A percentile compares a stretch with the other conserved stretches of the same genome.
Evolutionary conservation across 495 filamentous ascomycete species (phyloP).

Genomic region (Hypoxylon crocopeplum): DNA sequence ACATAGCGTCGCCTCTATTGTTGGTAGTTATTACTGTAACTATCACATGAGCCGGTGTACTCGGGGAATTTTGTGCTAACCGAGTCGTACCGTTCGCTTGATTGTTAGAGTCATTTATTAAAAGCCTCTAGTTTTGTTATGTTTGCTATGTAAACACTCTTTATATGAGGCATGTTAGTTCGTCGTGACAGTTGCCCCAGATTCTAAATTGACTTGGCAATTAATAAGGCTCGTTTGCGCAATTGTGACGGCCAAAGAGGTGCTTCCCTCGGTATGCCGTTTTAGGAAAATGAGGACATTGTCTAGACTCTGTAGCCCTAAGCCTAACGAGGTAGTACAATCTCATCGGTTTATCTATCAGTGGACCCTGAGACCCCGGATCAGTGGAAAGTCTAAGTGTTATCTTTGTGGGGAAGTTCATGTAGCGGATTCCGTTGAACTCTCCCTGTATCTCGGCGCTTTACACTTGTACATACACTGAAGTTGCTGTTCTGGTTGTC

Average conservation of each 20-base stretch:
- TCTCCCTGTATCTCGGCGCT: too few species aligned
- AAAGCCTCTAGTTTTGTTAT: neutral
- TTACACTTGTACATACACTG: too few species aligned
- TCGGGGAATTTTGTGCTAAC: conserved; percentile 6
- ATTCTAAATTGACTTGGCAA: conserved; percentile 31
- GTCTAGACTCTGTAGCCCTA: conserved; percentile 9
- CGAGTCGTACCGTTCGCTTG: neutral
- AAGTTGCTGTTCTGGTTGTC: too few species aligned
- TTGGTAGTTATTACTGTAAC: conserved; percentile 9
- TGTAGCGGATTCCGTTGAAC: too few species aligned
- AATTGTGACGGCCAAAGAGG: conserved; percentile 28
- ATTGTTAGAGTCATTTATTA: conserved; percentile 6
- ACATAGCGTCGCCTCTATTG: too few species aligned
- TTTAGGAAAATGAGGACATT: conserved; percentile 25
- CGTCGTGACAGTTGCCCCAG: conserved; percentile 9
- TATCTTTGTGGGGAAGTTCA: conserved; percentile 37
- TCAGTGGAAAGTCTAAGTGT: conserved; percentile 32
- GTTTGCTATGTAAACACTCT: too few species aligned
- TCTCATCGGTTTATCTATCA: conserved; percentile 25
- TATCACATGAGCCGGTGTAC: conserved; percentile 16
- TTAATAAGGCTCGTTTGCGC: conserved; percentile 31
- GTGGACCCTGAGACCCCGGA: conserved; percentile 33
- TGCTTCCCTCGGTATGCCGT: conserved; percentile 39
- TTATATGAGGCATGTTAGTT: too few species aligned
- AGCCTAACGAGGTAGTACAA: conserved; percentile 25